Evolutionary conservation across 2,329 filamentous ascomycete genomes (phyloP).

Genomic region (Exophiala phaeomuriformis): DNA sequence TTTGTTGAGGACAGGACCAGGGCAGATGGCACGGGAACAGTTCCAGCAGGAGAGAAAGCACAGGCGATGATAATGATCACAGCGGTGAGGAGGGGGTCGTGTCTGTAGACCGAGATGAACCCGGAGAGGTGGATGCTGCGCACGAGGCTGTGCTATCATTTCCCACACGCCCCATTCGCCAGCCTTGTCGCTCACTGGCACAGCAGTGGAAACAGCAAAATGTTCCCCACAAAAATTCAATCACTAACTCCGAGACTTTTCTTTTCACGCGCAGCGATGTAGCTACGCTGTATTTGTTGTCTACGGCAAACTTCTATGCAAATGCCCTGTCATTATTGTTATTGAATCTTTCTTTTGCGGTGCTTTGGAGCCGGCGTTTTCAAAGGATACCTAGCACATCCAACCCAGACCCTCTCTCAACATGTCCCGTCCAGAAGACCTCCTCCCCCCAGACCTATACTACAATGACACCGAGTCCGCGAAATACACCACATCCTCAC

Average conservation of each 20-base stretch:
- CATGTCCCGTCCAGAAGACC: conserved; percentile 97
- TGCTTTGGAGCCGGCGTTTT: too few relatives aligned
- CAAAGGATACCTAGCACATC: not conserved
- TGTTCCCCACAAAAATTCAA: not conserved
- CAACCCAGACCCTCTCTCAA: conserved; percentile 32
- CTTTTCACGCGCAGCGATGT: not conserved
- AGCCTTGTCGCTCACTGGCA: too few relatives aligned
- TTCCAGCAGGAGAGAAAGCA: too few relatives aligned
- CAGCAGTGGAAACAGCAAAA: not conserved
- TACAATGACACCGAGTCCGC: conserved; percentile 93
- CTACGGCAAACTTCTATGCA: too few relatives aligned
- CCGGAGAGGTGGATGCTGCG: not conserved
- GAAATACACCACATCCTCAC: conserved; percentile 94
- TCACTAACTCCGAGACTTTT: not conserved
- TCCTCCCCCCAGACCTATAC: conserved; percentile 91
- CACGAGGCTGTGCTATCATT: not conserved
- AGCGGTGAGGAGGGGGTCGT: too few relatives aligned
- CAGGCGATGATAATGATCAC: too few relatives aligned
- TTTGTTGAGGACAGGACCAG: too few relatives aligned
- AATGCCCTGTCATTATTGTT: too few relatives aligned
- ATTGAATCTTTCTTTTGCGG: not conserved
- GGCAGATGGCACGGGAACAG: too few relatives aligned
- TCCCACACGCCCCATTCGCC: too few relatives aligned
- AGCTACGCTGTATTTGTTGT: not conserved
- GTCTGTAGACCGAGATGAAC: too few relatives aligned